Base-by-base conservation (phyloP, 1,139 yeast genomes). In the Saccharomycopsis hybrid region DNA sequence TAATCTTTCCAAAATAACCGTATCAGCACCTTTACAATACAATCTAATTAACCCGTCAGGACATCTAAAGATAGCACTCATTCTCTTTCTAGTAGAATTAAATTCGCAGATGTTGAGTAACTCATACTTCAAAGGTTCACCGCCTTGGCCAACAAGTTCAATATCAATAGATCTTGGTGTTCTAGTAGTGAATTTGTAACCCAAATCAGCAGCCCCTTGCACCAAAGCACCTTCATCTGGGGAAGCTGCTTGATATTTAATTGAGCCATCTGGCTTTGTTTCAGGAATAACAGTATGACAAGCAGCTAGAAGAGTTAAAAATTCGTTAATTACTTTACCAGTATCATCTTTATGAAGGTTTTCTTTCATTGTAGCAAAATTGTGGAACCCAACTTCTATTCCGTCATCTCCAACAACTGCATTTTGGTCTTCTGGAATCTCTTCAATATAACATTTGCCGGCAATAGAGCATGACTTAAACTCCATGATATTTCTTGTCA, bases 161-260 rank as follows among this genome's bases (percentile, higher is more conserved):
- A 94, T 74, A 0, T 88, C 78, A 41, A 94, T 85, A 28, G 86
- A 76, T 57, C 82, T 83, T 5, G 99, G 99, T 51, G 82, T 80
- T 68, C 98, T 85, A 44, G 89, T 80, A 9, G 78, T 76, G 63
- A 94, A 94, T 57, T 77, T 82, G 64, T 85, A 92, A 0, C 97
- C 97, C 50, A 92, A 71, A 60, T 73, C 74, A 0, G 97, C 94
- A 24, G 97, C 98, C 53, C 98, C 98, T 60, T 92, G 90, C 2
- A 94, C 99, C 56, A 94, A 72, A 0, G 99, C 99, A 51, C 98
- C 98, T 71, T 94, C 98, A 68, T 94, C 99, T 1, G 98, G 98
- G 1, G 97, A 90, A 0, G 98, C 97, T 0, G 99, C 98, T 68
- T 94, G 98, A 63, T 94, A 94, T 64, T 87, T 90, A 57, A 92